These are phyloP conservation scores for Flammula alnicola DNA, from an alignment of 1,284 basidiomycete species.

Conservation along the genomic window DNA sequence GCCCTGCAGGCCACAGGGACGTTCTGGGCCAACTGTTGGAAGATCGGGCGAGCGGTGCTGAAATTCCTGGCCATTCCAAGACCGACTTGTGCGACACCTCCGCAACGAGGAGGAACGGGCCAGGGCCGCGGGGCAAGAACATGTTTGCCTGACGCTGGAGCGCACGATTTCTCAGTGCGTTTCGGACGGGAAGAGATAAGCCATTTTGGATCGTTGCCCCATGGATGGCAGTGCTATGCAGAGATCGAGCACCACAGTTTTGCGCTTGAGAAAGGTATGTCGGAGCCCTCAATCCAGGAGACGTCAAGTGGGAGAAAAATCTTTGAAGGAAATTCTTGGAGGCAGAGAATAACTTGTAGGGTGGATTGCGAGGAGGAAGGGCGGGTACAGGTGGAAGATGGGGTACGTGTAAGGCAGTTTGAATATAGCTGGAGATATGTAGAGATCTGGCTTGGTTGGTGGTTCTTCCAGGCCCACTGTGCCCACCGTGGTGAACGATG, in stretches of 20 bases:
- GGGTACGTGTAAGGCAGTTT: conserved; percentile 26
- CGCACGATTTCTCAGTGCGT: conserved; percentile 39
- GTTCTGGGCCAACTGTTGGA: conserved; percentile 77
- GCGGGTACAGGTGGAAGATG: conserved; percentile 29
- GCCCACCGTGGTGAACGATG: conserved; percentile 30
- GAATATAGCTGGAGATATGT: conserved; percentile 40
- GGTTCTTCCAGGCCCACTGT: conserved; percentile 29
- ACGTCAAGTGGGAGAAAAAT: conserved; percentile 60
- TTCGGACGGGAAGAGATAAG: conserved; percentile 57
- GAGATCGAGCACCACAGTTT: conserved; percentile 39
- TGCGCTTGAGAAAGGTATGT: conserved; percentile 25
- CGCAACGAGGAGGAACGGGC: conserved; percentile 43
- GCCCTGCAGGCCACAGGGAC: conserved; percentile 72
- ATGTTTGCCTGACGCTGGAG: conserved; percentile 46
- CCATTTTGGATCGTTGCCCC: conserved; percentile 47
- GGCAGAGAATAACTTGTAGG: conserved; percentile 54
- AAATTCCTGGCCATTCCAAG: conserved; percentile 76
- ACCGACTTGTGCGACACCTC: conserved; percentile 64
- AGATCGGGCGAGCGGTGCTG: conserved; percentile 69
- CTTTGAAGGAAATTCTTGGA: conserved; percentile 58
- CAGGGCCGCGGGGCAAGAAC: conserved; percentile 61
- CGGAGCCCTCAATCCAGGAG: conserved; percentile 54
- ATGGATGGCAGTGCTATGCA: conserved; percentile 43
- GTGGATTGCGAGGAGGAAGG: conserved; percentile 35
- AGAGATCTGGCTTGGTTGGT: conserved; percentile 40